Percentiles rank a stretch among this genome's conserved stretches.
Conservation (phyloP, 768 basidiomycete species). For the Leccinellum albellum region DNA sequence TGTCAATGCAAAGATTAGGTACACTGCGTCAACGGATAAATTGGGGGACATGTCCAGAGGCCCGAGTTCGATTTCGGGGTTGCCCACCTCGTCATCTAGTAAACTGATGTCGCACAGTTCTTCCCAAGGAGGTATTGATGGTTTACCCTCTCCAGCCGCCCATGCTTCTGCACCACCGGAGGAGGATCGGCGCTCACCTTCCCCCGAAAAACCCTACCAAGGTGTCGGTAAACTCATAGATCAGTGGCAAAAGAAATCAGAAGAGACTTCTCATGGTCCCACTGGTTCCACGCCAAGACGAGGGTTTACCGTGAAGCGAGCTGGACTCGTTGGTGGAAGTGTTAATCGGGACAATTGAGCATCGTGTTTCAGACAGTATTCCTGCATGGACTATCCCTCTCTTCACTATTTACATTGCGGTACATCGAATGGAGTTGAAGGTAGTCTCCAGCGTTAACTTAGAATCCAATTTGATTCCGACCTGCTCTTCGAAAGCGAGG, state of each 20-base stretch:
- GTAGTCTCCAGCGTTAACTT: not conserved
- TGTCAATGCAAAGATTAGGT: conserved; percentile 7
- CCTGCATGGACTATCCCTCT: not conserved
- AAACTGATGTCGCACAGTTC: conserved; percentile 17
- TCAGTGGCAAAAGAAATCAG: conserved; percentile 83
- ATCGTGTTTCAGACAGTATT: not conserved
- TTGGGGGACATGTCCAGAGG: conserved; percentile 6
- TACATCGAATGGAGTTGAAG: not conserved
- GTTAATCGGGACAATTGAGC: conserved; percentile 15
- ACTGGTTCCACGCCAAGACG: conserved; percentile 34
- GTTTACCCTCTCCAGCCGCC: conserved; percentile 17
- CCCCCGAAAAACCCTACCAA: conserved; percentile 75
- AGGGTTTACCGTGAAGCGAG: conserved; percentile 40
- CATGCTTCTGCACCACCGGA: conserved; percentile 16
- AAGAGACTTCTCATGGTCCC: conserved; percentile 41
- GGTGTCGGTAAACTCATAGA: conserved; percentile 84
- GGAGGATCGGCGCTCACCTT: conserved; percentile 45
- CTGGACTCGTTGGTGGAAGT: conserved; percentile 28
- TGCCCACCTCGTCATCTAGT: conserved; percentile 21
- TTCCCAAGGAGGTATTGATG: conserved; percentile 22
- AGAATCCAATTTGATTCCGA: too few relatives aligned
- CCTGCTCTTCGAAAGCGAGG: too few relatives aligned
- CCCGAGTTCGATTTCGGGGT: conserved; percentile 20
- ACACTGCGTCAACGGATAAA: conserved; percentile 20
- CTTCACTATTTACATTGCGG: not conserved